These are phyloP conservation scores for Talaromyces sp. DNA, from an alignment of 2,329 filamentous ascomycete genomes.

Conservation along the genomic window DNA sequence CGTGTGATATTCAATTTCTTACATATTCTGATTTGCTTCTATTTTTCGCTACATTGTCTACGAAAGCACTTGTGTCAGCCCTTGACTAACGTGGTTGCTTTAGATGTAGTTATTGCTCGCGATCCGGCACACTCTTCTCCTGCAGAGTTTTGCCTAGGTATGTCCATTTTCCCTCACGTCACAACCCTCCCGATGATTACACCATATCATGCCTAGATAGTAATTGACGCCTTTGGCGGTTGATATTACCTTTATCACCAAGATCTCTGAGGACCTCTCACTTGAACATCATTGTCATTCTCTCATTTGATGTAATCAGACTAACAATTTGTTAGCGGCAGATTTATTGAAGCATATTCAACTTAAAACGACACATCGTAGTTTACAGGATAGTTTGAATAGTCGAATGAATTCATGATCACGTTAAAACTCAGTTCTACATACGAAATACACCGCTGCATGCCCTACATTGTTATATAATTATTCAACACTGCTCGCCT, in stretches of 20 bases:
- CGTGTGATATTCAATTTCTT: slow-evolving; percentile 90
- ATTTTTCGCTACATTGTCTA: not conserved
- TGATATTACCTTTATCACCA: slow-evolving; percentile 61
- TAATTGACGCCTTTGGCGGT: slow-evolving; percentile 58
- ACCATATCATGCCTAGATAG: slow-evolving; percentile 63
- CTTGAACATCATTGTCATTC: not conserved
- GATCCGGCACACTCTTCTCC: no score
- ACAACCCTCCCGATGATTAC: slow-evolving; percentile 61
- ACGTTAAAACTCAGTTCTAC: slow-evolving; percentile 9
- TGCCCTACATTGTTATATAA: slow-evolving; percentile 11
- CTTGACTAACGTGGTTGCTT: not conserved
- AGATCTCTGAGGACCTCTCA: slow-evolving; percentile 61
- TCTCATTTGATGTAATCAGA: not conserved
- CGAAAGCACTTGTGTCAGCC: not conserved
- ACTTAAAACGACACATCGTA: not conserved
- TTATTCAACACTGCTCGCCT: not conserved
- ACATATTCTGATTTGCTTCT: slow-evolving; percentile 83
- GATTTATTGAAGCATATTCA: not conserved
- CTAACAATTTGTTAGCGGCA: not conserved
- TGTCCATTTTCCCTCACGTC: slow-evolving; percentile 19
- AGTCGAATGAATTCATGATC: slow-evolving; percentile 4
- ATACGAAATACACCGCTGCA: slow-evolving; percentile 3
- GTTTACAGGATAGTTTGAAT: not conserved
- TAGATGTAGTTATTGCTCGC: not conserved
- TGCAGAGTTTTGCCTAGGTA: slow-evolving; percentile 22